Conservation (phyloP, 805 yeast genomes). For the Yarrowia sp. region DNA sequence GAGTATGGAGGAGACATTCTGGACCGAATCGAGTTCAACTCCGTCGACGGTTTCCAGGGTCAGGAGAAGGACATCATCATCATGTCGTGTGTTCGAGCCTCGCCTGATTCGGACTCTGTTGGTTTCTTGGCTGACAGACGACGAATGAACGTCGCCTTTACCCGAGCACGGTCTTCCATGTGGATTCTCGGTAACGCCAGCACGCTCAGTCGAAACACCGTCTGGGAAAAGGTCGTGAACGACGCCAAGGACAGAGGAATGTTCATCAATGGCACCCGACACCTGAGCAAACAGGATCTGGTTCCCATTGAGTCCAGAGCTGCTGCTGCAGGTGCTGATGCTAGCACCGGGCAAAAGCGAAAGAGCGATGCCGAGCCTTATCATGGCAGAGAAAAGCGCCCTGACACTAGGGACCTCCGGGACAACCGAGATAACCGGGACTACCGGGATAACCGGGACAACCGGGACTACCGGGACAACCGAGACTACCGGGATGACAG, state of each 20-base stretch:
- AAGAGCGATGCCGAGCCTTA: neutral
- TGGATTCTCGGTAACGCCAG: conserved; percentile 87
- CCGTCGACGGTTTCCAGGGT: conserved; percentile 98
- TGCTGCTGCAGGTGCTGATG: neutral
- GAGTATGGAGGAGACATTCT: conserved; percentile 69
- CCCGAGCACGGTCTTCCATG: conserved; percentile 89
- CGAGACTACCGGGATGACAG: neutral
- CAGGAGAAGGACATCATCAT: conserved; percentile 95
- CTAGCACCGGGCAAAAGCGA: neutral
- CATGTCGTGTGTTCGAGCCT: conserved; percentile 95
- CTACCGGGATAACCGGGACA: neutral
- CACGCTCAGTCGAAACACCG: conserved; percentile 67
- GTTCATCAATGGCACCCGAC: conserved; percentile 2
- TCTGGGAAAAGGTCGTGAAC: conserved; percentile 74
- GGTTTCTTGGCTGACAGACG: conserved; percentile 91
- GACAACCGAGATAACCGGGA: neutral
- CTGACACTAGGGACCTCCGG: neutral
- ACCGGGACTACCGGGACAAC: neutral
- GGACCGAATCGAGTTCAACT: conserved; percentile 81
- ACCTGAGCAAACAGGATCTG: conserved; percentile 13
- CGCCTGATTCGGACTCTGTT: conserved; percentile 60
- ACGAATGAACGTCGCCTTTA: conserved; percentile 96
- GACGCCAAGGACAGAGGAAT: conserved; percentile 41
- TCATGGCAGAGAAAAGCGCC: conserved; percentile 19
- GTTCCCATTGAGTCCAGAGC: neutral